Evolutionary conservation across 2,329 filamentous ascomycete species (phyloP), one percentile per base, ranked within the genome.

Genomic region (Colletotrichum tofieldiae): DNA sequence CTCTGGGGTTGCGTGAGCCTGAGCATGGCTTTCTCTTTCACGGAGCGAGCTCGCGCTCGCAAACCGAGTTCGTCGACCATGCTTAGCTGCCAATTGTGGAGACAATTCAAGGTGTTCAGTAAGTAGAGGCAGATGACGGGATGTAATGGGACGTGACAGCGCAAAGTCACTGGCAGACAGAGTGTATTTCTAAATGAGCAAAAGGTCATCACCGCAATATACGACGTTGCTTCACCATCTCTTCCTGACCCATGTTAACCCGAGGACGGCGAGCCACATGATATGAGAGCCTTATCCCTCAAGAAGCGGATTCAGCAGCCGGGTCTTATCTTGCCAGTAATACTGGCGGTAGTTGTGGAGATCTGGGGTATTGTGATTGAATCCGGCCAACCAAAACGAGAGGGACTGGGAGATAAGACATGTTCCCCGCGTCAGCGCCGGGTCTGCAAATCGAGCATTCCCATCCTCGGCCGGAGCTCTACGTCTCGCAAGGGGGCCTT

Each of bases 1-100:
- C 67, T 70, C 11, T 6, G 16, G 3, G 54, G 43, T 0, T 66
- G 26, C 6, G 67, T 60, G 26, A 70, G 65, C 3, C 65, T 32
- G 37, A 67, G 65, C 29, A 20, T 37, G 16, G 47, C 47, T 32
- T 67, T 67, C 4, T 62, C 56, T 29, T 62, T 55, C 35, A 49
- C 45, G 32, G 56, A 56, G 26, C 56, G 65, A 47, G 52, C 47
- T 43, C 47, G 65, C 12, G 47, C 55, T 37, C 65, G 56, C 26
- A 67, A 14, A 26, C 20, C 29, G n/a, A 35, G 18, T 52, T 32
- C 32, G 1, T 39, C n/a, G 52, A 56, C 18, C 52, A 56, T 56
- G 8, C 18, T 35, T 18, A 37, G 2, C 20, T 6, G 6, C 20
- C 32, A 8, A 7, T 14, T 6, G 18, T 29, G 14, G 32, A 37